Evolutionary conservation across 192 early-diverging fungal genomes (phyloP).

Genomic region (Thoreauomyces humboldtii): DNA sequence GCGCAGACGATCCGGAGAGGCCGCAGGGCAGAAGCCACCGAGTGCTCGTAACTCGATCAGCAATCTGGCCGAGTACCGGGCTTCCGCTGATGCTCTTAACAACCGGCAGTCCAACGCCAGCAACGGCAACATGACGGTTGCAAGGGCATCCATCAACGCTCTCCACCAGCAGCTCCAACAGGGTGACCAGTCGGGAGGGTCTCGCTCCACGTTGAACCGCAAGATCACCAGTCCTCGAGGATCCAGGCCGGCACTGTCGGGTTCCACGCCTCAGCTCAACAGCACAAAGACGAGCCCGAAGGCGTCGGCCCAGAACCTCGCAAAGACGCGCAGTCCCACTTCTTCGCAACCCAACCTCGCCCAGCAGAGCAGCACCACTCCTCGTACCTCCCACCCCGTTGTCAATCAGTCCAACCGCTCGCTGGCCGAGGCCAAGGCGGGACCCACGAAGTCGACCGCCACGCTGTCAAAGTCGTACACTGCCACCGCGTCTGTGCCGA

Average conservation of each 20-base stretch:
- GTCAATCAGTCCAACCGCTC: slow-evolving; percentile 6
- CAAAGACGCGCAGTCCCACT: neutral
- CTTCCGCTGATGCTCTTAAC: neutral
- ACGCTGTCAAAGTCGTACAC: slow-evolving; percentile 3
- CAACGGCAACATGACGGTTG: neutral
- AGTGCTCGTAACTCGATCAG: neutral
- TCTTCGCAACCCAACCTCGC: slow-evolving; percentile 1
- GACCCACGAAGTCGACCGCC: neutral
- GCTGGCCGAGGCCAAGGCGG: slow-evolving; percentile 1
- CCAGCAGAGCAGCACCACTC: neutral
- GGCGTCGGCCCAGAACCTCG: slow-evolving; percentile 2
- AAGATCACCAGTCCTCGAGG: neutral
- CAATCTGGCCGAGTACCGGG: neutral
- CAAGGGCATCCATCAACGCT: neutral
- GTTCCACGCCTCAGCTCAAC: neutral
- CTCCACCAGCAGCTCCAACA: neutral
- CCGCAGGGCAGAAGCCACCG: neutral
- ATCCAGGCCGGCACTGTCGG: neutral
- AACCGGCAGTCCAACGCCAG: no score
- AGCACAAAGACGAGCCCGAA: neutral
- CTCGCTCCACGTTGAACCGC: neutral
- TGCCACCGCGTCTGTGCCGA: neutral
- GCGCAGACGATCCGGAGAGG: neutral
- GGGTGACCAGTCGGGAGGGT: neutral
- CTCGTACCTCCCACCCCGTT: neutral